Base-by-base conservation (phyloP, 805 yeast species). In the Osmozyma mogii region DNA sequence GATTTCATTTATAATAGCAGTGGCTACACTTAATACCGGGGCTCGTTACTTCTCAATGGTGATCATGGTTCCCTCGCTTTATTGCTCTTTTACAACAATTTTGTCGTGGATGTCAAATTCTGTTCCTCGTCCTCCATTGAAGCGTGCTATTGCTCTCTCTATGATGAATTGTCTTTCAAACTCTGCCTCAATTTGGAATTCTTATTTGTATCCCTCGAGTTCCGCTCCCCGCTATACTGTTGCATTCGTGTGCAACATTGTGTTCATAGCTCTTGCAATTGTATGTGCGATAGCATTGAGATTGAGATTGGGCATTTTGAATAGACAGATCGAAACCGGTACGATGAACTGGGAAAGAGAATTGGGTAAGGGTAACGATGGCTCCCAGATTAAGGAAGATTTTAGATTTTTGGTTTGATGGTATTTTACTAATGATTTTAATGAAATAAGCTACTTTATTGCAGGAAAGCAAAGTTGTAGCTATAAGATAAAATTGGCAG, bases 31-130 rank as follows among this genome's bases (percentile, higher is more conserved):
- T 30, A 68, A 70, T 34, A 66, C 70, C 1, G 79, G 73, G 5
- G 78, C 77, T 3, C 53, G 79, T 32, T 73, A 72, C 41, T 68
- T 72, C 38, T 68, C 78, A 14, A 72, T 75, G 78, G 69, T 73
- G 41, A 54, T 72, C 32, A 67, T 74, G 73, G 66, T 74, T 31
- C 74, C 77, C 9, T 64, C 72, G 7, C 49, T 74, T 17, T 70
- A 72, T 43, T 68, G 74, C 45, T 62, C 75, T 0, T 72, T 69
- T 47, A 69, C 73, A 11, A 60, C 66, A 5, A 66, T 67, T 27
- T 52, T 71, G 24, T 56, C 78, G 3, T 73, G 79, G 75, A 60
- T 71, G 55, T 66, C 78, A 3, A 69, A 70, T 41, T 65, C 70
- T 35, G 59, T 66, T 24, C 75, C 78, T 20, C 56, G 78, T 40